Evolutionary conservation across 192 early-diverging fungal species (phyloP).

Genomic region (Podochytrium sp.): DNA sequence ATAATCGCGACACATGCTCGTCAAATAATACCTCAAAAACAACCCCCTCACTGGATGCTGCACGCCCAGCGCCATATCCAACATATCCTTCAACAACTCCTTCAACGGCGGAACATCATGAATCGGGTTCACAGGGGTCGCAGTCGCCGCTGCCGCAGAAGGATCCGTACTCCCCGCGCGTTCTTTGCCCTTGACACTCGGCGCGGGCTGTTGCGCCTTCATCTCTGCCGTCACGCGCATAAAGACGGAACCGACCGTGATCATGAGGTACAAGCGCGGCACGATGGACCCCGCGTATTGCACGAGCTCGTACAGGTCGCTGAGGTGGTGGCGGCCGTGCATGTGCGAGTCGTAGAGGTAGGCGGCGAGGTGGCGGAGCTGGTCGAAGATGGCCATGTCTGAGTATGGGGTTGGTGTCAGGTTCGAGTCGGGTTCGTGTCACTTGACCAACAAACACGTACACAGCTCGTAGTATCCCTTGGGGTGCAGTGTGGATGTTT

Average conservation of each 20-base stretch:
- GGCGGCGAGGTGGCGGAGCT: slow-evolving; percentile 87
- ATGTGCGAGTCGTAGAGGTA: slow-evolving; percentile 93
- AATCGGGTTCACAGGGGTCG: slow-evolving; percentile 25
- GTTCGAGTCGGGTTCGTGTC: not conserved
- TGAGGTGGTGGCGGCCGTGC: slow-evolving; percentile 68
- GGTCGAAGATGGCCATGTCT: slow-evolving; percentile 99
- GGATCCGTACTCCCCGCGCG: slow-evolving; percentile 7
- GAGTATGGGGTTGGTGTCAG: not conserved
- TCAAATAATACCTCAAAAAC: slow-evolving; percentile 95
- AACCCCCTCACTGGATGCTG: slow-evolving; percentile 98
- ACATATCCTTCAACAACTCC: slow-evolving; percentile 98
- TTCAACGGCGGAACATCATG: slow-evolving; percentile 84
- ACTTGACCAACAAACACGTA: slow-evolving; percentile 45
- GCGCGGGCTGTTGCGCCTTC: slow-evolving; percentile 12
- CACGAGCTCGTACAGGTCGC: slow-evolving; percentile 96
- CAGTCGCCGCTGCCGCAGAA: not conserved
- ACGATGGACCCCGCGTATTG: slow-evolving; percentile 99
- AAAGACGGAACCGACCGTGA: slow-evolving; percentile 95
- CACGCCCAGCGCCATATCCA: slow-evolving; percentile 98
- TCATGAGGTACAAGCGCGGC: slow-evolving; percentile 99
- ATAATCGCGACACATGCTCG: slow-evolving; percentile 93
- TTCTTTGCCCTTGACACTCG: slow-evolving; percentile 6
- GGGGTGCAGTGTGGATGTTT: slow-evolving; percentile 91
- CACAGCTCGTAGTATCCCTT: slow-evolving; percentile 99
- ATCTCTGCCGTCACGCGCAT: slow-evolving; percentile 80